Base-by-base conservation (phyloP, 2,329 filamentous ascomycete genomes). In the Nigrospora osmanthi region DNA sequence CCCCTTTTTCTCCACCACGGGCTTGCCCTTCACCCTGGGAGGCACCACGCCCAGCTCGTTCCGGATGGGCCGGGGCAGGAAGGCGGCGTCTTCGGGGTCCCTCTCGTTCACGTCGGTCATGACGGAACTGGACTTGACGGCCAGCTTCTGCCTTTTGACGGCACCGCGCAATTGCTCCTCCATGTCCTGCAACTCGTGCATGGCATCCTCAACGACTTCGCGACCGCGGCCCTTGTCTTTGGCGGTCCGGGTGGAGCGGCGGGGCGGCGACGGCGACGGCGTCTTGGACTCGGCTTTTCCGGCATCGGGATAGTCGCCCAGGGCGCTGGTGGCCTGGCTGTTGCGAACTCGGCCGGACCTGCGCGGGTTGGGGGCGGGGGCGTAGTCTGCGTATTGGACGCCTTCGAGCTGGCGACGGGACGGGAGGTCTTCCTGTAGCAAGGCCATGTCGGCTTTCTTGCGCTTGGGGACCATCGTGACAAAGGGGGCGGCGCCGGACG, bases 151-250 rank as follows among this genome's bases (percentile, higher is more conserved):
- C 17, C 58, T 63, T 46, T 71, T 71, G 11, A 68, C 66, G 6
- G 63, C 64, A 5, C 58, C 61, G 28, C 67, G 65, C 3, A 78
- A 54, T n/a, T 62, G 60, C 14, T 66, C 58, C 38, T 77, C 74
- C 71, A 77, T 76, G 50, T 71, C 63, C 6, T 63, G 66, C 23
- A 77, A 59, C n/a, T 65, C 62, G n/a, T 64, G 62, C 48, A 72
- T 64, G 15, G 70, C 70, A 3, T 60, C 50, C 10, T 69, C 55
- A 6, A 73, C 61, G 2, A 57, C 59, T 11, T 62, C 54, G 2
- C 47, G 47, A 7, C 45, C 53, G n/a, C 39, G 40, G 33, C 19
- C 33, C n/a, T 30, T 28, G 11, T 13, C 16, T 6, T 17, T 42
- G 33, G 23, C 9, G 7, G 23, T 28, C 23, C 23, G 23, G 23